Conservation (phyloP, 1,139 yeast species). For the Arxiozyma slooffiae region DNA sequence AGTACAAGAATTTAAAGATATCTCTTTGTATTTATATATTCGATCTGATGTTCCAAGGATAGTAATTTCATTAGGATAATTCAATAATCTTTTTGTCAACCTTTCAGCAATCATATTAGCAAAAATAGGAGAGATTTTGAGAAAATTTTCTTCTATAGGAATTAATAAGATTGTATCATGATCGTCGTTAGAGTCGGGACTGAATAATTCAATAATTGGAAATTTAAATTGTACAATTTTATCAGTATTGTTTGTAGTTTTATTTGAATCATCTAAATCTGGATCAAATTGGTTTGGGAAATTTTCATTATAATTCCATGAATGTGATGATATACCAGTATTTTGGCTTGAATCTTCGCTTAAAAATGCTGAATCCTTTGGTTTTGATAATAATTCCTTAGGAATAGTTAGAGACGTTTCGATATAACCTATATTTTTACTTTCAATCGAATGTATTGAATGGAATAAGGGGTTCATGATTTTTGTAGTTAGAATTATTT, state of each 20-base stretch:
- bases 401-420: constrained; percentile 3
- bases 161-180: constrained; percentile 9
- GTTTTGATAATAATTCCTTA: background rate
- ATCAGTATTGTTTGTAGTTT: background rate
- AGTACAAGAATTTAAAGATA: constrained; percentile 10
- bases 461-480: constrained; percentile 24
- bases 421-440: constrained; percentile 14
- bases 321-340: constrained; percentile 5
- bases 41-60: constrained; percentile 27
- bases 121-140: constrained; percentile 25
- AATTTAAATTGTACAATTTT: constrained; percentile 11
- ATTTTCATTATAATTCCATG: constrained; percentile 24
- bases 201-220: constrained; percentile 16
- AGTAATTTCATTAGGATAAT: constrained; percentile 5
- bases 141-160: constrained; percentile 22
- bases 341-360: background rate
- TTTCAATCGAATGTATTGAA: constrained; percentile 6
- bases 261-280: background rate
- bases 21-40: constrained; percentile 15
- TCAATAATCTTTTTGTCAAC: constrained; percentile 5
- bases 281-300: constrained; percentile 24
- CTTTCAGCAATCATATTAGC: constrained; percentile 15
- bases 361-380: background rate
- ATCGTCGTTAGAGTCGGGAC: constrained; percentile 7
- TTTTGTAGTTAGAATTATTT: constrained; percentile 19